Percentiles rank a stretch among this genome's conserved stretches.
Conservation (phyloP, 2,329 filamentous ascomycete species). For the Aspergillus aculeatinus region DNA sequence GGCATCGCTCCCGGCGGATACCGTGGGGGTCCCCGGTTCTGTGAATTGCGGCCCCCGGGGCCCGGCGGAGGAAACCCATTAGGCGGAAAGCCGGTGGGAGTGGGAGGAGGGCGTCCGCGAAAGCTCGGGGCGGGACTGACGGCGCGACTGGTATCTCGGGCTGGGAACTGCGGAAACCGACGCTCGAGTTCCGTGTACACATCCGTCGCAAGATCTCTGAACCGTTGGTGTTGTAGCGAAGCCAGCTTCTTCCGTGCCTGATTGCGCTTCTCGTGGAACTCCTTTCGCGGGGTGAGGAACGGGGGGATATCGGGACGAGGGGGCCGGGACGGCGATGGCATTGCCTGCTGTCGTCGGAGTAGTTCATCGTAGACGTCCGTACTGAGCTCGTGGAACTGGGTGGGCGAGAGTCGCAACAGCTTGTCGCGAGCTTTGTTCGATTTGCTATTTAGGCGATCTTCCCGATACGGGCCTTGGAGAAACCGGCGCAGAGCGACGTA, state of each 20-base stretch:
- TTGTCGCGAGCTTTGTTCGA: slow-evolving; percentile 94
- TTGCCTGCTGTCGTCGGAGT: slow-evolving; percentile 74
- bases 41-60: slow-evolving; percentile 44
- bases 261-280: slow-evolving; percentile 95
- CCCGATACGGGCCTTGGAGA: slow-evolving; percentile 66
- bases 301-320: slow-evolving; percentile 56
- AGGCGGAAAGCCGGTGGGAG: slow-evolving; percentile 41
- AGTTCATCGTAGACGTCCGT: slow-evolving; percentile 97
- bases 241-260: slow-evolving; percentile 95
- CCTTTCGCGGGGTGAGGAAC: slow-evolving; percentile 78
- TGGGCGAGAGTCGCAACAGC: slow-evolving; percentile 79
- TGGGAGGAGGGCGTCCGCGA: slow-evolving; percentile 51
- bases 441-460: slow-evolving; percentile 71
- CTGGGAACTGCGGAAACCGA: slow-evolving; percentile 78
- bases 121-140: slow-evolving; percentile 65
- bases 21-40: slow-evolving; percentile 39
- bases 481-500: slow-evolving; percentile 77
- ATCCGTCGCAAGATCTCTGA: slow-evolving; percentile 89
- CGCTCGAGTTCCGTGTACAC: slow-evolving; percentile 94
- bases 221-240: slow-evolving; percentile 80
- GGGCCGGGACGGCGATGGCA: slow-evolving; percentile 45
- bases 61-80: slow-evolving; percentile 56
- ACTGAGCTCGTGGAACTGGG: slow-evolving; percentile 96
- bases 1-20: slow-evolving; percentile 41
- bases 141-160: slow-evolving; percentile 61